These are phyloP conservation scores for Ascoidea rubescens DNA, from an alignment of 805 yeast species.

Conservation along the genomic window DNA sequence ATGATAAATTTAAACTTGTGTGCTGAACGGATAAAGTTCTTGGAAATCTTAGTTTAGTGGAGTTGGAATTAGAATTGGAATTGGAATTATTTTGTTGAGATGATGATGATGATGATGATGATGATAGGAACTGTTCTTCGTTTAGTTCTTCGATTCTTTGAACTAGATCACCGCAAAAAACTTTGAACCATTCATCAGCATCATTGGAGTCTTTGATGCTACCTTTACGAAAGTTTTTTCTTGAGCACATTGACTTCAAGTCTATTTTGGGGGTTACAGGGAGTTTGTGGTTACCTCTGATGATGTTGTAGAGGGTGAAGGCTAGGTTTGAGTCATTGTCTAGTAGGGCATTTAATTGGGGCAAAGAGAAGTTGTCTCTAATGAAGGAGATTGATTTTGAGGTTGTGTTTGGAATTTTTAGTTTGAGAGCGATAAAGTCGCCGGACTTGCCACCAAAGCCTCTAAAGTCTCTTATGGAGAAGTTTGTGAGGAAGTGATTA, in stretches of 20 bases:
- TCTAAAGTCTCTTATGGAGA: slow-evolving; percentile 65
- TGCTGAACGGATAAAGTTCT: slow-evolving; percentile 5
- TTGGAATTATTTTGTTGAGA: not conserved
- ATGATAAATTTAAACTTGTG: not conserved
- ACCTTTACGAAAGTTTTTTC: slow-evolving; percentile 58
- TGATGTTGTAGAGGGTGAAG: slow-evolving; percentile 39
- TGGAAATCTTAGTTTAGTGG: slow-evolving; percentile 3
- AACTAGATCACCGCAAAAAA: slow-evolving; percentile 67
- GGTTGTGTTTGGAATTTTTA: slow-evolving; percentile 31
- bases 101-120: not conserved
- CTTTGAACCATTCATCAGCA: slow-evolving; percentile 64
- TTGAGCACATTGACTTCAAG: slow-evolving; percentile 79
- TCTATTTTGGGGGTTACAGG: slow-evolving; percentile 45
- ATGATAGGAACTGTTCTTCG: slow-evolving; percentile 34
- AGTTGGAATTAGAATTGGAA: not conserved
- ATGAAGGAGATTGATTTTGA: slow-evolving; percentile 34
- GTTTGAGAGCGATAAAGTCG: slow-evolving; percentile 30
- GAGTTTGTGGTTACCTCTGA: slow-evolving; percentile 46
- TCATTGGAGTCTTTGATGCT: slow-evolving; percentile 40
- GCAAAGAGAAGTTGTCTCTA: slow-evolving; percentile 30
- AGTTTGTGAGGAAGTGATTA: slow-evolving; percentile 38
- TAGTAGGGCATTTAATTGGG: slow-evolving; percentile 21
- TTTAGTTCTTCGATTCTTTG: slow-evolving; percentile 61
- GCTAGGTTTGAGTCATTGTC: slow-evolving; percentile 37
- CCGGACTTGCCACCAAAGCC: slow-evolving; percentile 90